Conservation (phyloP, 2,329 filamentous ascomycete species). For the Stagonosporopsis chrysanthemi region DNA sequence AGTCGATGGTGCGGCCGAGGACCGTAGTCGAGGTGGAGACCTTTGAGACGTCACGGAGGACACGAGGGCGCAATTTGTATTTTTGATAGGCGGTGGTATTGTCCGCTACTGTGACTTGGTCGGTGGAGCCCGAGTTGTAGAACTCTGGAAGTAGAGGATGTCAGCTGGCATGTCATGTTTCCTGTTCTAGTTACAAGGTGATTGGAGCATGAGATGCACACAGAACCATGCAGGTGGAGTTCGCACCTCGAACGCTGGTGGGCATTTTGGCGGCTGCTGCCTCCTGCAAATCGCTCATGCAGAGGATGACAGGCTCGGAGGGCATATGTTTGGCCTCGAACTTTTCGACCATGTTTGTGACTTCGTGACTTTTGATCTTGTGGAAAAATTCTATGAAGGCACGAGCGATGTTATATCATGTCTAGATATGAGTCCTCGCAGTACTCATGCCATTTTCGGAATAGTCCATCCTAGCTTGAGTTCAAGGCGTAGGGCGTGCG, state of each 20-base stretch:
- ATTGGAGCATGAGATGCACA: not conserved
- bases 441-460: not conserved
- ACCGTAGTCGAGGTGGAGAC: not conserved
- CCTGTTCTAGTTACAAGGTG: not conserved
- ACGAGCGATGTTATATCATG: not conserved
- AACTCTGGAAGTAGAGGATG: slow-evolving; percentile 52
- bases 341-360: slow-evolving; percentile 1
- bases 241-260: slow-evolving; percentile 15
- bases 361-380: no score
- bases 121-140: slow-evolving; percentile 66
- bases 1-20: slow-evolving; percentile 2
- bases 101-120: slow-evolving; percentile 41
- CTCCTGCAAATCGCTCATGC: slow-evolving; percentile 49
- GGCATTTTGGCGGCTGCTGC: slow-evolving; percentile 30
- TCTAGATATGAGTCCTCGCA: not conserved
- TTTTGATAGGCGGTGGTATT: slow-evolving; percentile 2
- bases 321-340: not conserved
- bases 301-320: slow-evolving; percentile 29
- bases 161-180: not conserved
- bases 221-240: not conserved
- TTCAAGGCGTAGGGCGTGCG: slow-evolving; percentile 7
- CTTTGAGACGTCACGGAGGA: slow-evolving; percentile 10
- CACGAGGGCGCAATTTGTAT: slow-evolving; percentile 6
- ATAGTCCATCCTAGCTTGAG: not conserved
- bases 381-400: not conserved